phyloP scores from a whole-genome alignment of 176 grass and related monocot genomes.

The Eragrostis nindensis region DNA sequence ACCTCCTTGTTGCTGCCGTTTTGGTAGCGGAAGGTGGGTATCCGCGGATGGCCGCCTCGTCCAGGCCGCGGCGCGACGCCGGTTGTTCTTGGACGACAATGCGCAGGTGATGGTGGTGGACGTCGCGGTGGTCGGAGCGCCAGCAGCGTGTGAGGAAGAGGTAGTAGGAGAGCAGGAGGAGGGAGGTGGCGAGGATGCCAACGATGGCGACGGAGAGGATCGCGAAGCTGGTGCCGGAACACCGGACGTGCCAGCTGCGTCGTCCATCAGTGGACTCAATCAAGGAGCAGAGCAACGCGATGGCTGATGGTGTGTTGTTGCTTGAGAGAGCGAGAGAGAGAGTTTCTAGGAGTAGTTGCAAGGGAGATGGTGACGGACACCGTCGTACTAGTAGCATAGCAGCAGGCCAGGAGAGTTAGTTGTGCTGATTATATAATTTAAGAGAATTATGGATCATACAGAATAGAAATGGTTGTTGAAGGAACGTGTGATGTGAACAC shows the following conservation, averaged over 20 bases:
- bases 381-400: too few relatives aligned
- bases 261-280: not conserved
- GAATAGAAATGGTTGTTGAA: not conserved
- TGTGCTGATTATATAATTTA: too few relatives aligned
- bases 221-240: conserved; percentile 37
- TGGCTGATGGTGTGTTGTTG: not conserved
- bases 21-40: conserved; percentile 64
- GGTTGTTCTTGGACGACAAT: not conserved
- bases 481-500: not conserved
- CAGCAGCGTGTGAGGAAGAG: conserved; percentile 68
- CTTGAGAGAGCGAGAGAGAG: too few relatives aligned
- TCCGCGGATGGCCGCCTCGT: conserved; percentile 51
- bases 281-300: not conserved
- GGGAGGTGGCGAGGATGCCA: conserved; percentile 60
- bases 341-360: too few relatives aligned
- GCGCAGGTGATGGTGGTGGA: conserved; percentile 8
- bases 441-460: too few relatives aligned
- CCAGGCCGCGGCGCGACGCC: conserved; percentile 41
- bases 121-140: not conserved
- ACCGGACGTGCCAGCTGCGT: not conserved
- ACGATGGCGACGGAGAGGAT: conserved; percentile 62
- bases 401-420: too few relatives aligned
- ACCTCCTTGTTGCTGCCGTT: not conserved
- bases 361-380: too few relatives aligned
- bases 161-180: conserved; percentile 79